Base-by-base conservation (phyloP, 129 eudicot genomes). In the Centella asiatica region DNA sequence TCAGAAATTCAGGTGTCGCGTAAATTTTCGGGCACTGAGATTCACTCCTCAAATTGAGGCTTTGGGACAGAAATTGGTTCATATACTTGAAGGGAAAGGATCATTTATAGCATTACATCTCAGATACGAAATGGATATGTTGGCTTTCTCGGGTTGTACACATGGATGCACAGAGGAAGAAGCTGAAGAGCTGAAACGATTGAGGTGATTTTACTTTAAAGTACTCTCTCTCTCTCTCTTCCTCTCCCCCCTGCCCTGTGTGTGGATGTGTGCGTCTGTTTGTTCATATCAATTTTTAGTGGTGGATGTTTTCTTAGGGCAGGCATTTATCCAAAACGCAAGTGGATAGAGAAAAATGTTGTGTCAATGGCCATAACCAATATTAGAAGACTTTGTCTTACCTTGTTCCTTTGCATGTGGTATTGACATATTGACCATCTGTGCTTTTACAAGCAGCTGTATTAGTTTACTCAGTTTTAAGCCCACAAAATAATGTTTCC, bases 111-210 rank as follows among this genome's bases (percentile, higher is more conserved):
- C 96, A 17, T 82, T 92, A 81, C 99, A 92, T 57, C 76, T 92
- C 58, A 82, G 99, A 73, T 87, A 92, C 29, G 99, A 92, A 76
- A 92, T 92, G 99, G 99, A 92, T 71, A 92, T 92, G 99, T 74
- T 92, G 83, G 96, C 99, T 55, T 92, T 92, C 60, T 92, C 99
- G 11, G 99, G 99, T 40, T 92, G 99, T 74, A 92, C 95, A 13
- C 95, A 84, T 64, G 99, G 99, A 44, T 92, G 99, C 81, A 75
- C 88, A 22, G 39, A 72, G 58, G 90, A 84, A 57, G 99, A 92
- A 87, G 94, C 99, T 1, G 88, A 92, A 52, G 90, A 92, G 78
- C 96, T 92, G 59, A 87, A 80, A 79, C 84, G 71, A 10, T 68
- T 92, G 65, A 92, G 99, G 99, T 87, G 72, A 64, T 6, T 68